Percentiles rank a stretch among this genome's conserved stretches.
These are phyloP conservation scores for Aquilaria agallochum DNA, from an alignment of 441 rosid species.

Conservation along the genomic window DNA sequence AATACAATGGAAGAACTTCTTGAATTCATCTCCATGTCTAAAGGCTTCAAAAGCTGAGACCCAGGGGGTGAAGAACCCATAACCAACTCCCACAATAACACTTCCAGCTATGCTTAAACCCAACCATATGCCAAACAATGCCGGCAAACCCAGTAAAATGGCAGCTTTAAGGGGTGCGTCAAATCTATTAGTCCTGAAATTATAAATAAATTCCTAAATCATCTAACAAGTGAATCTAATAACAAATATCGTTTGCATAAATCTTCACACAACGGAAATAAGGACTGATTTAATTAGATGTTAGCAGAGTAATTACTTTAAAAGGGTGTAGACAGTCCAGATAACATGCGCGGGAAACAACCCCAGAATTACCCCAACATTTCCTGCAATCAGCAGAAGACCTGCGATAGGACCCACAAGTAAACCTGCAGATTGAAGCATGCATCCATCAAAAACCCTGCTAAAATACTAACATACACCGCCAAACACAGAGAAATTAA, in stretches of 20 bases:
- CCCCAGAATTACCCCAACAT: slow-evolving; percentile 68
- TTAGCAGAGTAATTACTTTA: slow-evolving; percentile 36
- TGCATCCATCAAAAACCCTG: background rate
- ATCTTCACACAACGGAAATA: background rate
- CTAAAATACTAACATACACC: slow-evolving; percentile 11
- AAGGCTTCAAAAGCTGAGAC: slow-evolving; percentile 85
- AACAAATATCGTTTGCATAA: background rate
- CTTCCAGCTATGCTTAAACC: slow-evolving; percentile 66
- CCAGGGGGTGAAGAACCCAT: slow-evolving; percentile 86
- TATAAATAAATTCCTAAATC: slow-evolving; percentile 3
- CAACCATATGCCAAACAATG: slow-evolving; percentile 66
- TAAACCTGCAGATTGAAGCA: slow-evolving; percentile 36
- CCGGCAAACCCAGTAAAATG: slow-evolving; percentile 53
- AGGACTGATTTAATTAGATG: background rate
- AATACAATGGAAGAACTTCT: slow-evolving; percentile 56
- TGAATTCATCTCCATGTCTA: slow-evolving; percentile 48
- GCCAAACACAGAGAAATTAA: slow-evolving; percentile 3
- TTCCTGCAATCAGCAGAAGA: slow-evolving; percentile 55
- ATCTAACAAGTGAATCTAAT: slow-evolving; percentile 3
- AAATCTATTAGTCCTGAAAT: slow-evolving; percentile 51
- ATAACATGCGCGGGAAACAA: slow-evolving; percentile 67
- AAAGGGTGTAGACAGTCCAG: slow-evolving; percentile 62
- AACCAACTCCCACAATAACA: slow-evolving; percentile 60
- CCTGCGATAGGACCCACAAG: slow-evolving; percentile 77
- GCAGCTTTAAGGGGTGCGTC: slow-evolving; percentile 67